These are phyloP conservation scores for Lactifluus piperatus DNA, from an alignment of 768 basidiomycete species.

Conservation along the genomic window DNA sequence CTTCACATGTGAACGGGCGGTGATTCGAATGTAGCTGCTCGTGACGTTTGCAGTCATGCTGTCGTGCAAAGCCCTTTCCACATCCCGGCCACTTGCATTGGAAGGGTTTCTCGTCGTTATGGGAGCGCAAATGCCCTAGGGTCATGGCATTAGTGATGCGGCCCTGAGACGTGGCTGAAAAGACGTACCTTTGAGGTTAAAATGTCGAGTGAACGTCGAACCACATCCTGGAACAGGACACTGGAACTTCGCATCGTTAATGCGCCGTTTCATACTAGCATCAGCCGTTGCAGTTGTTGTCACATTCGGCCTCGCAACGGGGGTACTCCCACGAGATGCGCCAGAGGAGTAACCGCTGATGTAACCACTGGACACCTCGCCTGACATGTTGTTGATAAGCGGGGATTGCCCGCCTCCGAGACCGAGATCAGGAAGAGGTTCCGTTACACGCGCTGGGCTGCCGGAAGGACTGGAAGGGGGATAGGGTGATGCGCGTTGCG, in stretches of 20 bases:
- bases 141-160: not conserved
- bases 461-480: conserved; percentile 11
- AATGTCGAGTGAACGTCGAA: conserved; percentile 93
- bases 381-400: not conserved
- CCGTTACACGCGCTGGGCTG: conserved; percentile 6
- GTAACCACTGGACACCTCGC: not conserved
- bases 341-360: conserved; percentile 2
- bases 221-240: conserved; percentile 95
- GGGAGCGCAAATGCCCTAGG: conserved; percentile 85
- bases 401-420: not conserved
- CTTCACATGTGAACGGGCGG: conserved; percentile 86
- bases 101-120: conserved; percentile 93
- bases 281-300: conserved; percentile 86
- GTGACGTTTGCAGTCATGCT: conserved; percentile 96
- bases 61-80: conserved; percentile 86
- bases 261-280: conserved; percentile 77
- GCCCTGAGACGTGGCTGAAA: not conserved
- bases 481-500: conserved; percentile 19
- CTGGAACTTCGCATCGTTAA: conserved; percentile 79
- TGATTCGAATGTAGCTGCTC: conserved; percentile 92
- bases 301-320: conserved; percentile 68
- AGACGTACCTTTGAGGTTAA: conserved; percentile 78
- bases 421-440: conserved; percentile 40
- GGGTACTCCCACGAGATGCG: conserved; percentile 16
- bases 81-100: conserved; percentile 93